Evolutionary conservation across 176 grass and related monocot genomes (phyloP).

Genomic region (Eremochloa ophiuroides): DNA sequence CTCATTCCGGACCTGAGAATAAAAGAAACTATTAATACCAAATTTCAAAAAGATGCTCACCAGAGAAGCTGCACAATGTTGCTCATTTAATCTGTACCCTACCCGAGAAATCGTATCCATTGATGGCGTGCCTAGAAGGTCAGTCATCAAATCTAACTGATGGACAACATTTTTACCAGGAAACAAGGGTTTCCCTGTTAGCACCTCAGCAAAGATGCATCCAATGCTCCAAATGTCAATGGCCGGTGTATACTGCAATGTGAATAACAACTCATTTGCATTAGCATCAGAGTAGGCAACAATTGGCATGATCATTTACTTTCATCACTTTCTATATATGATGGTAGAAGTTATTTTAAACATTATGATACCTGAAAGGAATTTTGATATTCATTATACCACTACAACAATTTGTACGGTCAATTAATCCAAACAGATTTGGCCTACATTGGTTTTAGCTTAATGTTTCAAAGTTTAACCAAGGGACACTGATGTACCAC

Average conservation of each 20-base stretch:
- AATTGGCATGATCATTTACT: background rate
- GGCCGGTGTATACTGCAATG: slow-evolving; percentile 95
- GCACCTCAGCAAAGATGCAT: slow-evolving; percentile 96
- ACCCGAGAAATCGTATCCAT: slow-evolving; percentile 98
- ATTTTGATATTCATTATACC: background rate
- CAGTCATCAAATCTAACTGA: slow-evolving; percentile 98
- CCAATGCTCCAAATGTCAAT: slow-evolving; percentile 99
- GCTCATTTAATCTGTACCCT: slow-evolving; percentile 9
- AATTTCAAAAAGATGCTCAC: background rate
- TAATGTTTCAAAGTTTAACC: slow-evolving; percentile 13
- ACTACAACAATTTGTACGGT: background rate
- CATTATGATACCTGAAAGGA: background rate
- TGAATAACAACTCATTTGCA: slow-evolving; percentile 1
- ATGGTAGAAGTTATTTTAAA: background rate
- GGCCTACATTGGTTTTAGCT: background rate
- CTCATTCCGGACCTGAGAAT: slow-evolving; percentile 81
- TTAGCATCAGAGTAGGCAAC: background rate
- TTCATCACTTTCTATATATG: background rate
- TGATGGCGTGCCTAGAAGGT: slow-evolving; percentile 91
- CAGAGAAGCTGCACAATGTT: background rate
- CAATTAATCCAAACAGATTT: slow-evolving; percentile 10
- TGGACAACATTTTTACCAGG: slow-evolving; percentile 99
- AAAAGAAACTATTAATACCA: slow-evolving; percentile 9
- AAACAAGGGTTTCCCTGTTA: slow-evolving; percentile 96
- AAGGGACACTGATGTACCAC: background rate